A percentile compares a stretch with the other conserved stretches of the same genome.
Conservation (phyloP, 257 asterid species). For the Solanum dulcamara region DNA sequence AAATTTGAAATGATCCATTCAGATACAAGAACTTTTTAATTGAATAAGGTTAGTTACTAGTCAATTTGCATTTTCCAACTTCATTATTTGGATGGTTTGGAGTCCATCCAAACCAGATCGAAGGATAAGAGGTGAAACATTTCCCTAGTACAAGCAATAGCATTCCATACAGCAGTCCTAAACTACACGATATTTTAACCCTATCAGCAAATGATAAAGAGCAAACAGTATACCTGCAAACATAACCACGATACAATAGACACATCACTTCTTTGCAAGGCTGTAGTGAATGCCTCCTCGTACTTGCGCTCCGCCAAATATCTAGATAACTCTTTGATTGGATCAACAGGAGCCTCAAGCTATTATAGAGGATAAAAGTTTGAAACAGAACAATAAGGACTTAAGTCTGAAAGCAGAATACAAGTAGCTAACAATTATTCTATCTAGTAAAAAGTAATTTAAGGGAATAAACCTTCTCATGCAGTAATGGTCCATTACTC, state of each 20-base stretch:
- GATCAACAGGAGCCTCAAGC: constrained; percentile 84
- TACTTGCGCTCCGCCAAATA: constrained; percentile 64
- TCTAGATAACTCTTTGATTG: constrained; percentile 90
- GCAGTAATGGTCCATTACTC: constrained; percentile 83
- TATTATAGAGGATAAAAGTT: constrained; percentile 4
- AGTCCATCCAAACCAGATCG: background rate
- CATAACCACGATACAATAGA: constrained; percentile 82
- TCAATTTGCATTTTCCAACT: background rate
- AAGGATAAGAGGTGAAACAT: background rate
- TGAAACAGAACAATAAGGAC: background rate
- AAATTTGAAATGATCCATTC: background rate
- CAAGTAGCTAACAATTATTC: background rate
- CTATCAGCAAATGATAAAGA: background rate
- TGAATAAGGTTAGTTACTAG: background rate
- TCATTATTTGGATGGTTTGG: background rate
- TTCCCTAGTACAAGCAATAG: background rate
- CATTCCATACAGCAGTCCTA: background rate
- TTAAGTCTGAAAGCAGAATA: background rate
- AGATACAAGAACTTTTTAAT: background rate
- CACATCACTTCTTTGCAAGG: constrained; percentile 84
- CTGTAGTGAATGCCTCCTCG: constrained; percentile 84
- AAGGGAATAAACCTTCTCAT: constrained; percentile 53
- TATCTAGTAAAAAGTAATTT: background rate
- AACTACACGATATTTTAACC: background rate
- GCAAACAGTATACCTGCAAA: constrained; percentile 57